These are phyloP conservation scores for Fonsecaea monophora DNA, from an alignment of 2,329 filamentous ascomycete genomes.

Conservation along the genomic window DNA sequence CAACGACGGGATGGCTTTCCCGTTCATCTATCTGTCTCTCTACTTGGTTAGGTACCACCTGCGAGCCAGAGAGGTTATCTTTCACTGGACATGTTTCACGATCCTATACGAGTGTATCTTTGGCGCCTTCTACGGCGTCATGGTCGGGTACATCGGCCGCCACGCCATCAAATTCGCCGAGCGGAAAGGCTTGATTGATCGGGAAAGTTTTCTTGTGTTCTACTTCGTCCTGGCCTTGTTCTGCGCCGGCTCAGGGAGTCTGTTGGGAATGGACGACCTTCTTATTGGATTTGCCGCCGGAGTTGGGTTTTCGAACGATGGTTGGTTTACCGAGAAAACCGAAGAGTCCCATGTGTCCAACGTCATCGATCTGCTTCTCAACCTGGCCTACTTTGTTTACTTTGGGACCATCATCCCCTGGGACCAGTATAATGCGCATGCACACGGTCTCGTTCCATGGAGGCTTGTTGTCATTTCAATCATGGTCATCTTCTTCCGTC, in stretches of 20 bases:
- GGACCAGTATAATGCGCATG: constrained; percentile 81
- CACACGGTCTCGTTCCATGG: constrained; percentile 82
- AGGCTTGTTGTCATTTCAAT: constrained; percentile 91
- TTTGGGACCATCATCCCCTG: constrained; percentile 97
- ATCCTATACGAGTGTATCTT: constrained; percentile 96
- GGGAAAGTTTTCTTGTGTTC: constrained; percentile 97
- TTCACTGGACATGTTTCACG: constrained; percentile 87
- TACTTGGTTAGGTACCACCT: constrained; percentile 86
- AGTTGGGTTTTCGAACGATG: constrained; percentile 99
- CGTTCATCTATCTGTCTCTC: constrained; percentile 90
- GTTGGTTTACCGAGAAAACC: constrained; percentile 98
- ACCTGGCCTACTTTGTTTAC: constrained; percentile 97
- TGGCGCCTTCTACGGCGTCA: constrained; percentile 85
- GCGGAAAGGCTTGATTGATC: constrained; percentile 82
- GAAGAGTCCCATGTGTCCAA: constrained; percentile 99
- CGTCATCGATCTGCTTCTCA: constrained; percentile 96
- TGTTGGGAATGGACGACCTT: constrained; percentile 90
- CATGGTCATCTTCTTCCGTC: constrained; percentile 91
- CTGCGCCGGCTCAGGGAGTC: constrained; percentile 89
- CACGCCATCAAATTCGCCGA: constrained; percentile 91
- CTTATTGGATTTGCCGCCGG: constrained; percentile 93
- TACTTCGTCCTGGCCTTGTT: constrained; percentile 97
- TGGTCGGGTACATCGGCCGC: constrained; percentile 85
- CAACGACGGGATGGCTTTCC: constrained; percentile 99
- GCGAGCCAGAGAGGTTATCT: constrained; percentile 71